Evolutionary conservation across 306 rosid species (phyloP).

Genomic region (Lablab purpureus): DNA sequence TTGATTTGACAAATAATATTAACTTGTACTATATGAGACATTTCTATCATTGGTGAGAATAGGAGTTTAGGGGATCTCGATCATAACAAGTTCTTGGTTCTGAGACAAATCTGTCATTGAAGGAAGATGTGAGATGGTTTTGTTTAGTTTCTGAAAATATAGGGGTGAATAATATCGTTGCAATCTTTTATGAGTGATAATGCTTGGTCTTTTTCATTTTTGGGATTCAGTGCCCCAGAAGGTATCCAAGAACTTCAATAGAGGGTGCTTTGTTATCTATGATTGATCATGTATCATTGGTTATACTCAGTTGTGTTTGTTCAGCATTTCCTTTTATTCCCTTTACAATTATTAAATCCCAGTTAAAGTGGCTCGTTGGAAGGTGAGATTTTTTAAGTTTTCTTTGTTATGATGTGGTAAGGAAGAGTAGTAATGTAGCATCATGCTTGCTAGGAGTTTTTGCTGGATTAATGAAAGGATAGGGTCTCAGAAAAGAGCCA

Average conservation of each 20-base stretch:
- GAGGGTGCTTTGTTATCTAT: slow-evolving; percentile 11
- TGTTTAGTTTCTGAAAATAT: slow-evolving; percentile 19
- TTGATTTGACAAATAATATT: slow-evolving; percentile 31
- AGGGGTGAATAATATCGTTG: slow-evolving; percentile 4
- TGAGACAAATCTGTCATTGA: slow-evolving; percentile 16
- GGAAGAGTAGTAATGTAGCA: neutral
- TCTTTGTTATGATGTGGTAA: neutral
- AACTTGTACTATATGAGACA: slow-evolving; percentile 26
- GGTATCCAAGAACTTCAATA: neutral
- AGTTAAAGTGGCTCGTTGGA: neutral
- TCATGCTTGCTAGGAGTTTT: neutral
- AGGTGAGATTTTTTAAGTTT: neutral
- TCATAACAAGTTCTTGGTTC: slow-evolving; percentile 24
- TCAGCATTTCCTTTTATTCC: neutral
- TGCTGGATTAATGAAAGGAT: neutral
- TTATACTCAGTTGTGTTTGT: neutral
- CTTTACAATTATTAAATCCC: neutral
- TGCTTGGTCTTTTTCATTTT: slow-evolving; percentile 7
- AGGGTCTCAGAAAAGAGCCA: neutral
- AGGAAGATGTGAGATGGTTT: slow-evolving; percentile 18
- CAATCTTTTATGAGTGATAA: slow-evolving; percentile 4
- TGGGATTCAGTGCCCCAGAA: slow-evolving; percentile 2
- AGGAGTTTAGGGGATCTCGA: slow-evolving; percentile 25
- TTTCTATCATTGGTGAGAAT: neutral
- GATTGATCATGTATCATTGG: neutral